These are phyloP conservation scores for Plasmodium coatneyi DNA, from an alignment of 169 alveolate species.

Conservation along the genomic window DNA sequence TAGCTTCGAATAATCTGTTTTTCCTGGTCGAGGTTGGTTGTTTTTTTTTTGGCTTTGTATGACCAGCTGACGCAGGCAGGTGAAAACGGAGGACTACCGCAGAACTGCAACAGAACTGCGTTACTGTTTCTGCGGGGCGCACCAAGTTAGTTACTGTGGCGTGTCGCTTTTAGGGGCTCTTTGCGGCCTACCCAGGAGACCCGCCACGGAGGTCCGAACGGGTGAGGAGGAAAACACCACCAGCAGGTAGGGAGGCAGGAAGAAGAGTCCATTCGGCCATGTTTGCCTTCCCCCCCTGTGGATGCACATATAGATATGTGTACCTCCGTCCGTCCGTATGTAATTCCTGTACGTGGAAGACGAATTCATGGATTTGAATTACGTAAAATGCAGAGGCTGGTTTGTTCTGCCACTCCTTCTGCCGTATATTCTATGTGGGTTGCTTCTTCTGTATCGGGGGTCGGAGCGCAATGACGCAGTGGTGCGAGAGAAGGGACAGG, in stretches of 20 bases:
- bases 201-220: neutral
- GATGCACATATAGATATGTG: neutral
- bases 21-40: neutral
- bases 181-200: neutral
- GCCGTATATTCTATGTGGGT: neutral
- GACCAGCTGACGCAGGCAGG: neutral
- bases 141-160: neutral
- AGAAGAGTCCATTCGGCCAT: neutral
- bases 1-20: neutral
- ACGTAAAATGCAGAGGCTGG: slow-evolving; percentile 28
- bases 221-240: neutral
- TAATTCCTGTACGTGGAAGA: slow-evolving; percentile 6
- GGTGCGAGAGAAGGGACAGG: neutral
- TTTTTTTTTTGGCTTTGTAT: neutral
- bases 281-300: neutral
- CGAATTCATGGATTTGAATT: slow-evolving; percentile 42
- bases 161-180: neutral
- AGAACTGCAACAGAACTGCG: neutral
- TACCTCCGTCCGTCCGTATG: neutral
- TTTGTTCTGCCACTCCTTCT: neutral
- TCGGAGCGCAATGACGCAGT: neutral
- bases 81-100: neutral
- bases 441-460: too few species aligned
- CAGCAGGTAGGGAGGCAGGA: neutral
- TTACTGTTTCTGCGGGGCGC: neutral